Evolutionary conservation across 225 moss, liverwort and hornwort genomes (phyloP).

Genomic region (Thuidium tamariscinum): DNA sequence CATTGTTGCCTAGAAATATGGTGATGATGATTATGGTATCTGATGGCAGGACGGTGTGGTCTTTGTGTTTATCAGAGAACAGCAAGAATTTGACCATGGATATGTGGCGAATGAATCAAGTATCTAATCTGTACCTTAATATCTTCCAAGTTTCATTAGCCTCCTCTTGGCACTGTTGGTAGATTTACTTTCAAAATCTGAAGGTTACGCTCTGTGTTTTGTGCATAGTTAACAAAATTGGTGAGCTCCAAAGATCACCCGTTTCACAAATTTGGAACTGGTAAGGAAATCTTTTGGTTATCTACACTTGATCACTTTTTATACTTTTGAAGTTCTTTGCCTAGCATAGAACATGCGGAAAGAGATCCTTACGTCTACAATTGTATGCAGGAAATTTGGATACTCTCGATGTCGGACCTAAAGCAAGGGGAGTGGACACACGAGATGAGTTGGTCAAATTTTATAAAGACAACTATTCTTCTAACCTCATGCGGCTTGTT

Average conservation of each 20-base stretch:
- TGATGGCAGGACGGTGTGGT: constrained; percentile 27
- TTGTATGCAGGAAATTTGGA: constrained; percentile 63
- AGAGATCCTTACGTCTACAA: not conserved
- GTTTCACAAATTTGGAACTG: constrained; percentile 98
- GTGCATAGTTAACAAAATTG: constrained; percentile 64
- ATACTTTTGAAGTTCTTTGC: not conserved
- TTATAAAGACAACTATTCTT: constrained; percentile 71
- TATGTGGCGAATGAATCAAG: constrained; percentile 99
- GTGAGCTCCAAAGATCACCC: constrained; percentile 88
- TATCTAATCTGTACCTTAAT: constrained; percentile 3
- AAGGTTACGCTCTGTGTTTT: not conserved
- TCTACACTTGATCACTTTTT: not conserved
- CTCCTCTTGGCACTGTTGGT: not conserved
- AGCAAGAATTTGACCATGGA: constrained; percentile 96
- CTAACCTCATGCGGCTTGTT: constrained; percentile 91
- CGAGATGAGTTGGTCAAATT: constrained; percentile 85
- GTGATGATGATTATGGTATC: constrained; percentile 7
- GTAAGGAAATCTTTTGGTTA: constrained; percentile 17
- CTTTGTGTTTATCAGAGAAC: constrained; percentile 58
- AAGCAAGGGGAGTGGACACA: constrained; percentile 68
- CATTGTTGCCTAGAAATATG: not conserved
- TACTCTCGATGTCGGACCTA: constrained; percentile 72
- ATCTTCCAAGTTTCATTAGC: not conserved
- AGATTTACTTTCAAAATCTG: not conserved
- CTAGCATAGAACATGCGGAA: not conserved